phyloP scores from a whole-genome alignment of 805 yeast genomes.

The Candida suzukii region DNA sequence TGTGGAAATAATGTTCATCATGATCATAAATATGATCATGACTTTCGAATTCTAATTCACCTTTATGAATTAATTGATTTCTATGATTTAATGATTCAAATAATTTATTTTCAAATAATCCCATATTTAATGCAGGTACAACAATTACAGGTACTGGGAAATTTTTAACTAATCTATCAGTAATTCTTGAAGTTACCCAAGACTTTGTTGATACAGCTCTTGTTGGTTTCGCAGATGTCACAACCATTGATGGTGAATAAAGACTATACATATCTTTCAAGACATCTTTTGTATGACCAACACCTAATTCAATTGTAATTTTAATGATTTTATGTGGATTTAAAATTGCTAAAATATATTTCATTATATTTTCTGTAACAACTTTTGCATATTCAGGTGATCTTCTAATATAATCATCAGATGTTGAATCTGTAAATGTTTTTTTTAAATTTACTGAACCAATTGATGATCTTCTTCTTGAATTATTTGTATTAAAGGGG shows the following conservation, averaged over 20 bases:
- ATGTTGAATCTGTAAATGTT: constrained; percentile 1
- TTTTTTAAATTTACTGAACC: constrained; percentile 8
- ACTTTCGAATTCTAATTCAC: neutral
- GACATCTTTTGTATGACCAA: constrained; percentile 50
- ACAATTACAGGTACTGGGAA: constrained; percentile 62
- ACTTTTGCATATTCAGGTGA: constrained; percentile 41
- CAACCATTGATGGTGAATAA: constrained; percentile 54
- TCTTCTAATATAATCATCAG: constrained; percentile 30
- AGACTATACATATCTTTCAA: constrained; percentile 52
- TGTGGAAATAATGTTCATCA: constrained; percentile 7
- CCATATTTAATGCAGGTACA: constrained; percentile 55
- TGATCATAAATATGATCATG: neutral
- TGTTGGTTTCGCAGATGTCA: constrained; percentile 47
- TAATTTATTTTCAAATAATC: constrained; percentile 39
- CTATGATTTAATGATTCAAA: constrained; percentile 26
- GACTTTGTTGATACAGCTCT: constrained; percentile 45
- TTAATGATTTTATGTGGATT: constrained; percentile 40
- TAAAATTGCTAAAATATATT: constrained; percentile 39
- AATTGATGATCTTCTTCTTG: constrained; percentile 12
- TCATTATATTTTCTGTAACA: constrained; percentile 44
- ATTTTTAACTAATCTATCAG: constrained; percentile 58
- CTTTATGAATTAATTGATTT: constrained; percentile 7
- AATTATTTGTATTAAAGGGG: constrained; percentile 17
- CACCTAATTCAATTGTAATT: constrained; percentile 53
- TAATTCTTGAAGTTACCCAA: constrained; percentile 55